These are phyloP conservation scores for Phytophthora hibernalis DNA, from an alignment of 352 stramenopile species.

Conservation along the genomic window DNA sequence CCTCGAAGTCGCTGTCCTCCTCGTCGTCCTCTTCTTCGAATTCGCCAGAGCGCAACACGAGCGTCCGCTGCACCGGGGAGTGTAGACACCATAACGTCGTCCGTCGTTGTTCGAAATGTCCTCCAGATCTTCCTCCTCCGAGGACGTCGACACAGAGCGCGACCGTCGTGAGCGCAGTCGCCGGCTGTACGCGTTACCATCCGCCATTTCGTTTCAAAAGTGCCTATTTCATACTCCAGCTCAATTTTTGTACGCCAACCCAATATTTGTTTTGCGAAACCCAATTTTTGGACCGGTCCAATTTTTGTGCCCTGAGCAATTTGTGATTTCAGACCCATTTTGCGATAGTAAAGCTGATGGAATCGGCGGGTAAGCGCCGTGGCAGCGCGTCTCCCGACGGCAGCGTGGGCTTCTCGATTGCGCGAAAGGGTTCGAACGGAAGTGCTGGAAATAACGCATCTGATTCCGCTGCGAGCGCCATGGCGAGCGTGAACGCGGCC, in stretches of 20 bases:
- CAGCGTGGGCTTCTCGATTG: slow-evolving; percentile 24
- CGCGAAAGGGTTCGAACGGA: slow-evolving; percentile 24
- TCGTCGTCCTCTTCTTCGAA: slow-evolving; percentile 54
- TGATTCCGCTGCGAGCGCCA: slow-evolving; percentile 9
- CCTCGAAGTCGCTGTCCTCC: slow-evolving; percentile 48
- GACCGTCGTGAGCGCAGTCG: slow-evolving; percentile 21
- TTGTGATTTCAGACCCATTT: slow-evolving; percentile 5
- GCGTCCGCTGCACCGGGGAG: slow-evolving; percentile 69
- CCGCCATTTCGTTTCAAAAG: slow-evolving; percentile 21
- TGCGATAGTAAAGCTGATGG: slow-evolving; percentile 31
- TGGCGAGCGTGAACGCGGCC: slow-evolving; percentile 18
- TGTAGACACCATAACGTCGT: slow-evolving; percentile 37
- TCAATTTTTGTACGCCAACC: too few species aligned
- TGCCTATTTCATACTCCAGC: too few species aligned
- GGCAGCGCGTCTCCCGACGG: slow-evolving; percentile 23
- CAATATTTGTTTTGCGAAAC: too few species aligned
- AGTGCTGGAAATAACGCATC: slow-evolving; percentile 4
- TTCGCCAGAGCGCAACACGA: slow-evolving; percentile 55
- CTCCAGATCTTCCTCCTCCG: slow-evolving; percentile 25
- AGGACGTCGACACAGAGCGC: slow-evolving; percentile 33
- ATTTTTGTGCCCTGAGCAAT: too few species aligned
- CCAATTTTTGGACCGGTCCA: too few species aligned
- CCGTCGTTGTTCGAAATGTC: slow-evolving; percentile 8
- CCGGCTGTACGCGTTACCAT: slow-evolving; percentile 36
- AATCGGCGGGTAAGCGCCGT: slow-evolving; percentile 32